phyloP scores from a whole-genome alignment of 768 basidiomycete species.

The Lactifluus pinguis region DNA sequence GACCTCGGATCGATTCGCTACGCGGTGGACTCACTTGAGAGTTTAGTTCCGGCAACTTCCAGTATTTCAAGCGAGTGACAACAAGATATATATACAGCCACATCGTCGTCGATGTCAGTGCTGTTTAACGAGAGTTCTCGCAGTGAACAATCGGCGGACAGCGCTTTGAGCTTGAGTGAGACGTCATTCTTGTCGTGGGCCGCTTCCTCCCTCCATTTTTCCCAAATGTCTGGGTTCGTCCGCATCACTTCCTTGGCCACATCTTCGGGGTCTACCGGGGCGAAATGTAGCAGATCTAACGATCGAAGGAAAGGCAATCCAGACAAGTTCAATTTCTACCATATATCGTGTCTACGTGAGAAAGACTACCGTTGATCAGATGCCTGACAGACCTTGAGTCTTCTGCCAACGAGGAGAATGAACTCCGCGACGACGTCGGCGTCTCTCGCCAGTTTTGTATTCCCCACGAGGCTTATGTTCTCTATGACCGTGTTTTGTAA shows the following conservation, averaged over 20 bases:
- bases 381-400: constrained; percentile 17
- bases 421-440: constrained; percentile 36
- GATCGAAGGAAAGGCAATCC: constrained; percentile 44
- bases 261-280: constrained; percentile 24
- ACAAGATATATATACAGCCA: constrained; percentile 41
- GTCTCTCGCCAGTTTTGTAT: constrained; percentile 43
- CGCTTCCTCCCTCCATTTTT: too few species aligned
- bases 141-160: constrained; percentile 29
- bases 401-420: constrained; percentile 44
- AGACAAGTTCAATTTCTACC: constrained; percentile 51
- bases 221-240: too few species aligned
- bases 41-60: constrained; percentile 47
- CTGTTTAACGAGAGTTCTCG: constrained; percentile 47
- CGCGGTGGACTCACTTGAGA: constrained; percentile 42
- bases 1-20: background rate
- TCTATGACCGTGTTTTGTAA: constrained; percentile 33
- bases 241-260: too few species aligned
- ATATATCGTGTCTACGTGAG: background rate
- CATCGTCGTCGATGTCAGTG: constrained; percentile 52
- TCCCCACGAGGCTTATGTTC: constrained; percentile 52
- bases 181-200: too few species aligned
- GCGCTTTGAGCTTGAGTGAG: too few species aligned
- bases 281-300: constrained; percentile 40
- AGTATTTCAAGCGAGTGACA: constrained; percentile 42
- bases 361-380: background rate